Percentiles rank a stretch among this genome's conserved stretches.
Conservation (phyloP, 805 yeast genomes). For the Priceomyces castillae region DNA sequence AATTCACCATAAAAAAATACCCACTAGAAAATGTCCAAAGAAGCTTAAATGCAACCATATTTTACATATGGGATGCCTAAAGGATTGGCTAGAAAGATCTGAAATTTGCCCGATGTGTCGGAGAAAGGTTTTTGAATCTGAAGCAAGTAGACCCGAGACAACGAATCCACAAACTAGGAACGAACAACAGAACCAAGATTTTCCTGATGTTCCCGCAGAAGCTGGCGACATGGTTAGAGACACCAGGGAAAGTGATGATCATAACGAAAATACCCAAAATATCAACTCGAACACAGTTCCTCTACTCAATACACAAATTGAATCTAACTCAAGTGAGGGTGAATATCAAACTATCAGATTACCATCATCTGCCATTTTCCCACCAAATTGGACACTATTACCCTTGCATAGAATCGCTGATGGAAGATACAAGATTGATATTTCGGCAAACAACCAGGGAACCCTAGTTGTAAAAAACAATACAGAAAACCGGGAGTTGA, state of each 20-base stretch:
- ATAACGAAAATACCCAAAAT: neutral
- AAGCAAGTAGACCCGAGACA: neutral
- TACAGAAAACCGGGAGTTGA: neutral
- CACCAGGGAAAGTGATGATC: neutral
- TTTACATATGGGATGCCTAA: conserved; percentile 84
- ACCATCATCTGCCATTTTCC: conserved; percentile 25
- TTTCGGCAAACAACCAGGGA: conserved; percentile 18
- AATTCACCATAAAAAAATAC: conserved; percentile 17
- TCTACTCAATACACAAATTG: neutral
- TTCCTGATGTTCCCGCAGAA: neutral
- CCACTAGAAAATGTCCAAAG: conserved; percentile 58
- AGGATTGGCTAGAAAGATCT: conserved; percentile 90
- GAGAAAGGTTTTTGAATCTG: conserved; percentile 49
- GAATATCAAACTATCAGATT: conserved; percentile 18
- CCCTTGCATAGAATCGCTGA: conserved; percentile 17
- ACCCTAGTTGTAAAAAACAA: conserved; percentile 11
- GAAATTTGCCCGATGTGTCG: conserved; percentile 94
- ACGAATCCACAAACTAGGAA: neutral
- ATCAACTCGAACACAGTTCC: neutral
- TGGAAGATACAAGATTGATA: conserved; percentile 15
- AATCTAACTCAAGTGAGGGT: neutral
- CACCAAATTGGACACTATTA: conserved; percentile 30
- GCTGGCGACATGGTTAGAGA: neutral
- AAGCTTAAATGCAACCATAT: conserved; percentile 82
- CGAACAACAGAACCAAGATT: neutral